Base-by-base conservation (phyloP, 192 early-diverging fungal genomes). In the Globomyces pollinis-pini region DNA sequence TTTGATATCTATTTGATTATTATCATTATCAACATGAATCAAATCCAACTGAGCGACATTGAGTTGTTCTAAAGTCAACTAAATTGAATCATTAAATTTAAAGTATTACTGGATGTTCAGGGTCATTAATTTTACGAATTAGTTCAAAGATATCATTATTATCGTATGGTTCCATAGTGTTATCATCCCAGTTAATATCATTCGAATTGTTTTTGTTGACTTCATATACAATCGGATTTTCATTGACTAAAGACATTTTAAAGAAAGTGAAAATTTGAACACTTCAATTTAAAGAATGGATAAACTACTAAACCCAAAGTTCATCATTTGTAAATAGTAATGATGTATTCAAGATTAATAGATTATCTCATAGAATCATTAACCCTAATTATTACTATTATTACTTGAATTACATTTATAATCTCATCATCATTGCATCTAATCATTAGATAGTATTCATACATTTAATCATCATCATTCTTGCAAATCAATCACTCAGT, bases 41-140 rank as follows among this genome's bases (percentile, higher is more conserved):
- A 91, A 91, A 28, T 90, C 85, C 36, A 72, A 69, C 65, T 94
- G 91, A 12, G 90, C 84, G 7, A 99, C 94, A 69, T 93, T 91
- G 24, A 99, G 84, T 70, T 99, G 94, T 70, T 99, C 96, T 31
- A 99, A 76, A 8, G 96, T 94, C 36, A 98, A 76, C 57, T n/a
- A n/a, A n/a, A n/a, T n/a, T n/a, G n/a, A n/a, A n/a, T n/a, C n/a
- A n/a, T n/a, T n/a, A n/a, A n/a, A n/a, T n/a, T n/a, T n/a, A n/a
- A n/a, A n/a, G n/a, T n/a, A n/a, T n/a, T n/a, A n/a, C n/a, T n/a
- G 93, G 93, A 70, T 99, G 96, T 70, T 99, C 96, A 3, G 96
- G 96, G 64, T 99, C 96, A 34, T 55, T 55, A 23, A 55, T 55
- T 28, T 18, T 24, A 11, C 53, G n/a, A 34, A 55, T 55, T 8